Evolutionary conservation across 176 grass and related monocot species (phyloP), one percentile per base, ranked within the genome.

Genomic region (Aegilops speltoides): DNA sequence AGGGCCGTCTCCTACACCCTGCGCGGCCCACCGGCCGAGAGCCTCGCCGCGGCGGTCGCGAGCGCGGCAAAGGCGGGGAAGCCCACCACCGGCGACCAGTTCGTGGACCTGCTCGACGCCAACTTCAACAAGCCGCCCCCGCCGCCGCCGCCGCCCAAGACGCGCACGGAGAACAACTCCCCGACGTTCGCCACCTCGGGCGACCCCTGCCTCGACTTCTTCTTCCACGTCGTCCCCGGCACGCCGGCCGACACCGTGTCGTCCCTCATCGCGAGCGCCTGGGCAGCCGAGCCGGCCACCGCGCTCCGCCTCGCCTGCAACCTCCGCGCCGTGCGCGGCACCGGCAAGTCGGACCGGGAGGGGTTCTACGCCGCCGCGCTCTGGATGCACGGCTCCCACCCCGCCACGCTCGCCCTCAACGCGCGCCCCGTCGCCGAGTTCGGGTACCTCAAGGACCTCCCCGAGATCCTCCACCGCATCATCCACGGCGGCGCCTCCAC

Each of bases 341-440:
- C 79, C 10, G 93, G 92, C 28, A 96, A 98, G 82, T 91, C 93
- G 31, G 92, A 96, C 70, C 90, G 88, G 10, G 87, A 96, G 61
- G 92, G 96, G 0, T 98, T 98, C 82, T 96, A 98, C 81, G 64
- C 93, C 57, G 70, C 88, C 14, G 88, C 91, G 41, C 82, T 94
- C 43, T 98, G 91, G 86, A 88, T 88, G 80, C 90, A 92, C 60
- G 79, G 11, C 14, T 74, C 83, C 83, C 94, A 97, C 74, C 91
- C 94, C 12, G 83, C 77, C 64, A 93, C 89, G 78, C 89, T 96
- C 64, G 91, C 94, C 34, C 25, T 10, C 17, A 14, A 7, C 36
- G 0, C 23, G 40, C 7, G 16, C 75, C 12, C 10, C 10, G 10
- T 43, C 41, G 41, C 41, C 41, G 10, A 43, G 10, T 43, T 43